phyloP scores from a whole-genome alignment of 139 green algal genomes.

The Zygnema circumcarinatum region DNA sequence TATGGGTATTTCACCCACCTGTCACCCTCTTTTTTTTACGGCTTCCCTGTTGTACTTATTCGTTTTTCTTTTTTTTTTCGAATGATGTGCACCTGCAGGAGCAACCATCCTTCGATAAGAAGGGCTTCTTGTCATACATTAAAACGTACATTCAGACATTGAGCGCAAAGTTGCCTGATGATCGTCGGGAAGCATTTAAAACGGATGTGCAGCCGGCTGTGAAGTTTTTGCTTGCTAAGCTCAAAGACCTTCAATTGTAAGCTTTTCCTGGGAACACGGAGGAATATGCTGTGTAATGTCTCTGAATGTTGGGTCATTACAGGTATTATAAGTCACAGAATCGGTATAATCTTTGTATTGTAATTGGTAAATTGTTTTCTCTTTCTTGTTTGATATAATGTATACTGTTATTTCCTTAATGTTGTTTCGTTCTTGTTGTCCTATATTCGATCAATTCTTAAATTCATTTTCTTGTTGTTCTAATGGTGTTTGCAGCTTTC shows the following conservation, averaged over 20 bases:
- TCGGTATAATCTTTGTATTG: no score
- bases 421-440: not conserved
- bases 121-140: constrained; percentile 68
- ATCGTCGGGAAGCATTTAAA: constrained; percentile 70
- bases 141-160: constrained; percentile 69
- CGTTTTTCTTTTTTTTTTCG: not conserved
- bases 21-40: constrained; percentile 23
- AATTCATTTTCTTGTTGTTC: not conserved
- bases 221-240: constrained; percentile 71
- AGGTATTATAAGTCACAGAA: no score
- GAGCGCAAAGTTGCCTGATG: constrained; percentile 63
- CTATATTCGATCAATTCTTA: not conserved
- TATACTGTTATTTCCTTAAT: not conserved
- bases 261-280: no score
- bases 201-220: constrained; percentile 66
- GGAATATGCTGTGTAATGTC: no score
- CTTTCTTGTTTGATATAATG: not conserved
- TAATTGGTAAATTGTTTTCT: no score
- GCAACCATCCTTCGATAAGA: constrained; percentile 71
- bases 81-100: no score
- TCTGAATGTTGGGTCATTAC: no score
- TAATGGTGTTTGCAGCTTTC: constrained; percentile 66
- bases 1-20: constrained; percentile 57
- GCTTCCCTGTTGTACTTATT: no score
- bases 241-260: constrained; percentile 76